Conservation (phyloP, 1,284 basidiomycete genomes). For the Ceratorhiza oryzae-sativae region DNA sequence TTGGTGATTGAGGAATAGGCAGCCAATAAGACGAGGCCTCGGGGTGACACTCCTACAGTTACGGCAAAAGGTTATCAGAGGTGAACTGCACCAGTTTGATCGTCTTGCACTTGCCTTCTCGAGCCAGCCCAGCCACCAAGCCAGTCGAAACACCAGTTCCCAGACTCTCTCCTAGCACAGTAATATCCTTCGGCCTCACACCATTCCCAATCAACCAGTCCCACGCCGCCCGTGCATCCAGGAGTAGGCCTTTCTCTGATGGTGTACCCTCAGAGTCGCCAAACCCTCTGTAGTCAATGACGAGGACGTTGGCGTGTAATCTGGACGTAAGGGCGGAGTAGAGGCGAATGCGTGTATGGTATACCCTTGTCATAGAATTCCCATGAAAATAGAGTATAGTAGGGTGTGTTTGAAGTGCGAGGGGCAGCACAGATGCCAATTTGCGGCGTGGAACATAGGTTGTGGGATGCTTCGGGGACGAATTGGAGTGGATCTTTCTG, state of each 20-base stretch:
- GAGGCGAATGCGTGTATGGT: conserved; percentile 65
- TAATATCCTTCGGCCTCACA: conserved; percentile 64
- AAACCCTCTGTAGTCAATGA: conserved; percentile 90
- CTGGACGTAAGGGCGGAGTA: conserved; percentile 69
- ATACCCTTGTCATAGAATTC: conserved; percentile 81
- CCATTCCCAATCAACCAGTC: conserved; percentile 74
- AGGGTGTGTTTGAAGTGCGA: conserved; percentile 66
- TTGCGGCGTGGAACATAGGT: conserved; percentile 18
- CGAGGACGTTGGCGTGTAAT: conserved; percentile 77
- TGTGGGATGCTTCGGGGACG: conserved; percentile 44
- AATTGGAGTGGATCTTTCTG: neutral
- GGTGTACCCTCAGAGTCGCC: conserved; percentile 85
- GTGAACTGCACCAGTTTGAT: no score
- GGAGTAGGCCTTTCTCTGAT: conserved; percentile 70
- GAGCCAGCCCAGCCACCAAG: conserved; percentile 61
- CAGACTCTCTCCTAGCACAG: conserved; percentile 81
- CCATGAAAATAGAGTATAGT: conserved; percentile 91
- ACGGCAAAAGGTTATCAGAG: no score
- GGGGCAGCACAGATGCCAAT: conserved; percentile 47
- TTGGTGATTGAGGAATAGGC: conserved; percentile 75
- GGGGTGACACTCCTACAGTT: conserved; percentile 51
- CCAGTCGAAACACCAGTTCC: conserved; percentile 80
- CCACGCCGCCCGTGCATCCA: conserved; percentile 82
- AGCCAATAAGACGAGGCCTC: conserved; percentile 75
- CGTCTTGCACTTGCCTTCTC: conserved; percentile 58